Conservation (phyloP, 108 stramenopile genomes). For the Conticribra guillardii region DNA sequence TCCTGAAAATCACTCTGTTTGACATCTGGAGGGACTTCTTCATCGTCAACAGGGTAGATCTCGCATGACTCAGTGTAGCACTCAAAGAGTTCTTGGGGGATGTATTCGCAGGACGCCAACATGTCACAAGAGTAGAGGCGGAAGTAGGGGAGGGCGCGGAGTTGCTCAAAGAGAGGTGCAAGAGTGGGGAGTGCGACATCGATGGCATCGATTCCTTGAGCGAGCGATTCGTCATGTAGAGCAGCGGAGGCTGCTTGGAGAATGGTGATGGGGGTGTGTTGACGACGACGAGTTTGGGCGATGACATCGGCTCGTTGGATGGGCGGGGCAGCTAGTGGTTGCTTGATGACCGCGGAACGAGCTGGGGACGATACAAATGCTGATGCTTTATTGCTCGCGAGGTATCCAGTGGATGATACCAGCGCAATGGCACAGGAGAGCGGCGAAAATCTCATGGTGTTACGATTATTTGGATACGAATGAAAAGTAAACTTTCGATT, state of each 20-base stretch:
- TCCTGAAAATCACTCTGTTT: constrained; percentile 57
- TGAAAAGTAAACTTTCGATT: too few relatives aligned
- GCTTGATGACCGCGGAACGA: not conserved
- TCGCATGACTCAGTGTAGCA: constrained; percentile 91
- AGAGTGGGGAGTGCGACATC: constrained; percentile 62
- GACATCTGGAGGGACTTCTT: constrained; percentile 65
- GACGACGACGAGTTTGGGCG: not conserved
- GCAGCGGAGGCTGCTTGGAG: constrained; percentile 17
- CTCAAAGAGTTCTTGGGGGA: constrained; percentile 88
- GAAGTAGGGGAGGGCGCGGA: constrained; percentile 72
- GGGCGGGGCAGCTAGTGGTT: not conserved
- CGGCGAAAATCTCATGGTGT: not conserved
- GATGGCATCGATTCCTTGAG: constrained; percentile 68
- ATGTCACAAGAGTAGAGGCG: constrained; percentile 85
- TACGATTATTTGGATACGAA: too few relatives aligned
- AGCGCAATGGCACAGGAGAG: not conserved
- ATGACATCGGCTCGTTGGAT: not conserved
- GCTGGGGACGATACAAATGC: not conserved
- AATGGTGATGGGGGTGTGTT: not conserved
- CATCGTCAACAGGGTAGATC: constrained; percentile 90
- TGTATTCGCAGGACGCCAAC: constrained; percentile 89
- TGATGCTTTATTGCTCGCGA: not conserved
- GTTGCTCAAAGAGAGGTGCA: constrained; percentile 41
- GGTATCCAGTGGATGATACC: not conserved
- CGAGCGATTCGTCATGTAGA: constrained; percentile 58